Conservation (phyloP, 164 flowering plant species). For the Hamamelis virginiana region DNA sequence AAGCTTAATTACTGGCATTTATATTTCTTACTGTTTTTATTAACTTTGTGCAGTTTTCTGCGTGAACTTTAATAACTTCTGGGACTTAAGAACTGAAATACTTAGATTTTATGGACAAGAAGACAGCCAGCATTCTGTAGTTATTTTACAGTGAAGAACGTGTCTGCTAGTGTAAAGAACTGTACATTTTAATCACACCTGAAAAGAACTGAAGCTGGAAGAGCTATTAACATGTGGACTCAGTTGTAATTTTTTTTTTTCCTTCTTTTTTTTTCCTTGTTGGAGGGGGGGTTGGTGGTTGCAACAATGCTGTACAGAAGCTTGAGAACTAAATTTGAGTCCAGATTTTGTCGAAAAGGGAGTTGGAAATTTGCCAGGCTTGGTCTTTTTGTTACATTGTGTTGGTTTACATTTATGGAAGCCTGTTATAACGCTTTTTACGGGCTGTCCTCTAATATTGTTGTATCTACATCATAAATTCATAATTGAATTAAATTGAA, state of each 20-base stretch:
- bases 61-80: too few species aligned
- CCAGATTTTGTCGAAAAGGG: neutral
- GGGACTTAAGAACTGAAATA: neutral
- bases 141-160: neutral
- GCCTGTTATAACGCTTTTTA: too few species aligned
- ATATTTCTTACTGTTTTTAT: too few species aligned
- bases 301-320: slow-evolving; percentile 21
- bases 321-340: slow-evolving; percentile 1
- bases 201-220: neutral
- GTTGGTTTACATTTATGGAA: neutral
- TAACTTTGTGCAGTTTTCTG: too few species aligned
- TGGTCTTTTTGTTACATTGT: neutral
- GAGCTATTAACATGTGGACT: too few species aligned
- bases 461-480: slow-evolving; percentile 1
- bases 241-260: neutral
- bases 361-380: neutral
- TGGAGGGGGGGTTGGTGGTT: neutral
- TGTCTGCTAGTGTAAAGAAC: slow-evolving; percentile 13
- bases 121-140: neutral
- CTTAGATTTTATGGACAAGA: neutral
- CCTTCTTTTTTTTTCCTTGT: slow-evolving; percentile 10
- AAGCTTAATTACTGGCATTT: too few species aligned
- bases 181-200: slow-evolving; percentile 14
- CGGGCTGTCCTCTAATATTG: neutral
- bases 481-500: neutral